Evolutionary conservation across 164 flowering plant species (phyloP), one percentile per base, ranked within the genome.

Genomic region (Cinnamomum chago): DNA sequence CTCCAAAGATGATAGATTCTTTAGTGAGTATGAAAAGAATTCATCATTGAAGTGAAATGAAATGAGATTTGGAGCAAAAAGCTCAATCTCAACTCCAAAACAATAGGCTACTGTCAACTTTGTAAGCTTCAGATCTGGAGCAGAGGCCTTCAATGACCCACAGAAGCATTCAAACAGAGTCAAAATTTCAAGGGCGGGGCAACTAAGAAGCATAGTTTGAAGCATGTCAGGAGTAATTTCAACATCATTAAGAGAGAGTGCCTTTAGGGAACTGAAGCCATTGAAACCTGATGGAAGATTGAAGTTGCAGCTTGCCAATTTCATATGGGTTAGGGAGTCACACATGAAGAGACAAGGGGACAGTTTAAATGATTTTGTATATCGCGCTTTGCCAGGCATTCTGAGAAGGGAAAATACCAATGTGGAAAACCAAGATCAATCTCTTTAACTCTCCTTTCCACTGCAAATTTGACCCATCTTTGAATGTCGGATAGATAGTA

Each of bases 401-500:
- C 33, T 17, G 10, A 62, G 62, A 14, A 23, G 1, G 71, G 27
- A 5, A 35, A 11, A 51, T 68, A 68, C 2, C 12, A 4, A 18
- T 33, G 27, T 20, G 66, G 28, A 28, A 64, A 64, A 24, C 65
- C 70, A 14, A 76, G 62, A 70, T 71, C 55, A 30, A 76, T 74
- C 52, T 64, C 70, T 33, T 76, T n/a, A 33, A 70, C 74, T 52
- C 70, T 50, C 24, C 25, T 70, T 3, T 11, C 11, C 17, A 50
- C 20, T 2, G 77, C 73, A 15, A 75, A 75, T 50, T 70, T 33
- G 14, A 75, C 25, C 77, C 73, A 75, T 5, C 40, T 75, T 60
- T 70, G 68, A 25, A 35, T 25, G 25, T 75, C 68, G 6, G 47
- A 22, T 24, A 10, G 60, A 28, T 69, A 50, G 2, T 50, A 50